Evolutionary conservation across 768 basidiomycete species (phyloP), one percentile per base, ranked within the genome.

Genomic region (Termitomyces sp.): DNA sequence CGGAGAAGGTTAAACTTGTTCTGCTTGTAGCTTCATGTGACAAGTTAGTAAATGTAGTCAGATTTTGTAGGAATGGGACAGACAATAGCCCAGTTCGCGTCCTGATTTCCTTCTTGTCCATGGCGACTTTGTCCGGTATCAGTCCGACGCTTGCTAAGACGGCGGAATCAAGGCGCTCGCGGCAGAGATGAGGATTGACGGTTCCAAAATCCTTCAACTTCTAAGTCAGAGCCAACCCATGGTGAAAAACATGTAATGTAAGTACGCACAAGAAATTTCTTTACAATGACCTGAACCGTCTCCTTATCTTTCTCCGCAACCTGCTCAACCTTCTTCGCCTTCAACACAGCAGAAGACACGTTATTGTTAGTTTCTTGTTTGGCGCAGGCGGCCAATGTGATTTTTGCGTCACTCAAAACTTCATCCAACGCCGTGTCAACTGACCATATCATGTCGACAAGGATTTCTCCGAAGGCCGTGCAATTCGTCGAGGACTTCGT

Each of bases 1-100:
- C 97, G 88, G 16, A 98, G 82, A 39, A 99, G 82, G 68, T 98
- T 99, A 78, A 95, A 96, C 73, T 98, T 99, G 75, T 94, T 94
- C 72, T 99, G 96, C 71, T 94, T 94, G 77, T 94, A 96, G 69
- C 92, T 95, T 67, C n/a, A 54, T 18, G 26, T 26, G 49, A n/a
- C 36, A 56, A 26, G 24, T 51, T 24, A 42, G 47, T 52, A 31
- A 60, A 45, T 24, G 57, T 39, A 52, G 45, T 41, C 7, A 42
- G 5, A 36, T 9, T 39, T 3, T n/a, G 33, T 10, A 46, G 31
- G 37, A 37, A 34, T 48, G 46, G 8, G 57, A 81, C 91, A 72
- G 70, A 92, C 91, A 92, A 91, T 51, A 92, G 75, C 16, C 85
- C 86, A 3, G 92, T 94, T 57, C 91, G 78, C 29, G 84, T 87